These are phyloP conservation scores for Hemisphaericaspora lyxosophila DNA, from an alignment of 1,139 yeast genomes.

Conservation along the genomic window DNA sequence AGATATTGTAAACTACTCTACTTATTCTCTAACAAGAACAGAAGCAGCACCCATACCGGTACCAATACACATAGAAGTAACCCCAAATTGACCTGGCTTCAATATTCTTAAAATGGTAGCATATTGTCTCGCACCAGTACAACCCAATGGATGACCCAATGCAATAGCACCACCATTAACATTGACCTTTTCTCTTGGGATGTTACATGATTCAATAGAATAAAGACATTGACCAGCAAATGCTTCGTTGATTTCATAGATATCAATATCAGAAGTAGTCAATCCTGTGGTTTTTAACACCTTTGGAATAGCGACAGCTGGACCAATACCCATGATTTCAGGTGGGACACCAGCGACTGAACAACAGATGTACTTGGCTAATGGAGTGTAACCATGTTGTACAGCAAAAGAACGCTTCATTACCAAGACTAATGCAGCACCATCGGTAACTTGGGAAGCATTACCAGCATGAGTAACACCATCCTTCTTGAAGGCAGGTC, in stretches of 20 bases:
- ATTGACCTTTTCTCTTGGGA: slow-evolving; percentile 14
- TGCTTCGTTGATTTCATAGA: slow-evolving; percentile 17
- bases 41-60: slow-evolving; percentile 19
- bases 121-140: slow-evolving; percentile 17
- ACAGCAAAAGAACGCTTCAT: slow-evolving; percentile 37
- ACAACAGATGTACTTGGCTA: slow-evolving; percentile 39
- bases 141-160: slow-evolving; percentile 17
- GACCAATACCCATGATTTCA: slow-evolving; percentile 43
- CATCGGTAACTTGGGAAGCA: slow-evolving; percentile 43
- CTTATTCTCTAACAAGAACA: slow-evolving; percentile 14
- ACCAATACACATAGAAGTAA: slow-evolving; percentile 18
- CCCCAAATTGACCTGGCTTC: slow-evolving; percentile 16
- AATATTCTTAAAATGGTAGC: slow-evolving; percentile 16
- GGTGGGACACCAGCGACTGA: slow-evolving; percentile 38
- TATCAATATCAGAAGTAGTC: slow-evolving; percentile 13
- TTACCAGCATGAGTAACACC: slow-evolving; percentile 45
- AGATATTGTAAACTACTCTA: not conserved
- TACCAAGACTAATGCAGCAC: slow-evolving; percentile 39
- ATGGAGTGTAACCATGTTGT: slow-evolving; percentile 30
- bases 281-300: slow-evolving; percentile 20
- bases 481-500: slow-evolving; percentile 33
- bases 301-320: slow-evolving; percentile 38
- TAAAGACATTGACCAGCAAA: slow-evolving; percentile 18
- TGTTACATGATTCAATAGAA: slow-evolving; percentile 12
- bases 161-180: slow-evolving; percentile 18